A percentile compares a stretch with the other conserved stretches of the same genome.
These are phyloP conservation scores for Trichoderma sp. DNA, from an alignment of 2,329 filamentous ascomycete species.

Conservation along the genomic window DNA sequence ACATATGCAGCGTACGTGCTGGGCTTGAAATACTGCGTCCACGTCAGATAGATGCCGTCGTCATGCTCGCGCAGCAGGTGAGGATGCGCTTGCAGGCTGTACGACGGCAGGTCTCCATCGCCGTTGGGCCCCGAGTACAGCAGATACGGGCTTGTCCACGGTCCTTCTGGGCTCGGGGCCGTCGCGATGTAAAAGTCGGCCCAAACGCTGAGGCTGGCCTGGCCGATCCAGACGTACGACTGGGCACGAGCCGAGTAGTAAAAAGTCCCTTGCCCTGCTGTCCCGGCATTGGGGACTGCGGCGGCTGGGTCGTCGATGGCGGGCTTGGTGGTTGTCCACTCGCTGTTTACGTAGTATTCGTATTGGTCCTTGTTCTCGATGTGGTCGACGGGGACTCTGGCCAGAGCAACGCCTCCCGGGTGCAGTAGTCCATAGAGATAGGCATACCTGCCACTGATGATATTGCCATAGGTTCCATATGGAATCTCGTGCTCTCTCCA, in stretches of 20 bases:
- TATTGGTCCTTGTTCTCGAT: constrained; percentile 24
- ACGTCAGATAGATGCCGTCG: constrained; percentile 21
- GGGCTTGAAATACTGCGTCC: constrained; percentile 20
- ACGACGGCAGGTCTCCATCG: constrained; percentile 15
- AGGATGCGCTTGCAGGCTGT: constrained; percentile 20
- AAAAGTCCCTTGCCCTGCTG: constrained; percentile 26
- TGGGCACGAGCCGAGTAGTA: constrained; percentile 23
- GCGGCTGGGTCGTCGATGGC: constrained; percentile 17
- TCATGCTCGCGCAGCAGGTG: constrained; percentile 15
- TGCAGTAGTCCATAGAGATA: constrained; percentile 23
- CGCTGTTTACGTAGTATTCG: constrained; percentile 23
- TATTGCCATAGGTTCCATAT: constrained; percentile 23
- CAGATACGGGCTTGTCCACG: constrained; percentile 18
- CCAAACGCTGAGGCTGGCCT: constrained; percentile 20
- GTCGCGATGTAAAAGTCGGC: constrained; percentile 26
- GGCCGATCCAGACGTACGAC: constrained; percentile 27
- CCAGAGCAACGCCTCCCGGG: constrained; percentile 21
- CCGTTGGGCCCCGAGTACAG: constrained; percentile 17
- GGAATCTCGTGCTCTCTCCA: constrained; percentile 21
- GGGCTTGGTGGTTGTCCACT: constrained; percentile 22
- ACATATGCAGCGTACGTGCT: constrained; percentile 19
- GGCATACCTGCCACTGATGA: constrained; percentile 21
- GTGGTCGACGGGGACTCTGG: constrained; percentile 20
- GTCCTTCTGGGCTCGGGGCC: constrained; percentile 21
- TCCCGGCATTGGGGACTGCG: constrained; percentile 23